Base-by-base conservation (phyloP, 805 yeast genomes). In the Metschnikowia lochheadii region DNA sequence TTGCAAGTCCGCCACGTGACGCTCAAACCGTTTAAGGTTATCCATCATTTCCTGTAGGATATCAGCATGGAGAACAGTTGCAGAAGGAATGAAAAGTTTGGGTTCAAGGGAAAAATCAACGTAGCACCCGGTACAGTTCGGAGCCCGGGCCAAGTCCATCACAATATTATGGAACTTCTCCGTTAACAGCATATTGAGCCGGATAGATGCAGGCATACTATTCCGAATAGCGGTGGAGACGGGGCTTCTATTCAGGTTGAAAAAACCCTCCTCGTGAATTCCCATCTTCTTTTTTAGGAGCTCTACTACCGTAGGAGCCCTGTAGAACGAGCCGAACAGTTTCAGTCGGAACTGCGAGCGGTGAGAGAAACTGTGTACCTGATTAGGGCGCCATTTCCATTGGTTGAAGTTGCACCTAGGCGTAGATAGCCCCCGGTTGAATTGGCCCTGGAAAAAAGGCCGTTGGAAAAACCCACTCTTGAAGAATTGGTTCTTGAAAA, bases 1-100 rank as follows among this genome's bases (percentile, higher is more conserved):
- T 54, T 72, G 65, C 32, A 83, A 66, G 35, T 71, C 74, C 17
- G 69, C 72, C 33, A 79, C 60, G 51, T 74, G 71, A 20, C 62
- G 56, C 54, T 77, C 75, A 50, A 79, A 65, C 39, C 50, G 55
- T 41, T 52, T 43, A 47, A 58, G 49, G 46, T 52, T 56, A 40
- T 40, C 46, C 38, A 54, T 44, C 31, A 58, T 49, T 47, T 57
- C 64, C 58, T 48, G 61, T 46, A 70, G 53, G 10, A 68, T 58
- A 32, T 68, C 73, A 15, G 62, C 64, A 40, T 58, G 62, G 47
- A 71, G 58, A 21, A 69, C 54, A 3, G 75, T 69, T 49, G 66
- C 64, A 10, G 60, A 46, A 7, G 75, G 75, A 32, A 70, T 66
- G 26, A 55, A 55, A 15, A 70, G 54, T 29, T 52, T 55, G 48